Base-by-base conservation (phyloP, 2,329 filamentous ascomycete species). In the Blumeria hordei region DNA sequence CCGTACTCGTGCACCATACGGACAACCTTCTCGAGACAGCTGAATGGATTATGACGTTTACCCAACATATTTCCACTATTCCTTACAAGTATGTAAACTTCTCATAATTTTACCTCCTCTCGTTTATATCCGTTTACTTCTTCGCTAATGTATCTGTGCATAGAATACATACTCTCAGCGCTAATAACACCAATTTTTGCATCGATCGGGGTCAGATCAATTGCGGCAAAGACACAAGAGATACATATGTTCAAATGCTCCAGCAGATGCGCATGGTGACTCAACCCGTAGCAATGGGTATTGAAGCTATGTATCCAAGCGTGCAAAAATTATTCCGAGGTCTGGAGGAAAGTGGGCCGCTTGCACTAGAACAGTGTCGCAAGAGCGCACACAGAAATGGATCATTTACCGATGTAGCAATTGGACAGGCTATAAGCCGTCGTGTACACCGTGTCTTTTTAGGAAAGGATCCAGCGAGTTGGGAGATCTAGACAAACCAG, bases 131-230 rank as follows among this genome's bases (percentile, higher is more conserved):
- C 21, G 3, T 16, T 37, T 28, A 28, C 21, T 28, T 28, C 21
- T 28, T 28, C 21, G 21, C 21, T 28, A 28, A 28, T 28, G 21
- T 28, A 37, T 47, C 63, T 59, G 51, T 56, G 37, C 8, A 72
- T 73, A 60, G 68, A 68, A 60, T 70, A 70, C 55, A 71, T 74
- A 1, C 63, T 69, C 1, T 70, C 74, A 11, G 78, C 77, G 1
- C 72, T 75, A 51, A 51, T 16, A 35, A 32, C 6, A 14, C 49
- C 32, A 51, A 51, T 0, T 90, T 90, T 65, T 88, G 84, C 67
- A 88, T 88, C 81, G 83, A 86, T 54, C 71, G 72, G 0, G 85
- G 85, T 0, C 85, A 90, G 67, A 81, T 90, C 44, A 78, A 77
- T 55, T 76, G 79, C 0, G 85, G 85, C 33, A 76, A 82, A 33